Evolutionary conservation across 2,329 filamentous ascomycete genomes (phyloP).

Genomic region (Helicocarpus griseus): DNA sequence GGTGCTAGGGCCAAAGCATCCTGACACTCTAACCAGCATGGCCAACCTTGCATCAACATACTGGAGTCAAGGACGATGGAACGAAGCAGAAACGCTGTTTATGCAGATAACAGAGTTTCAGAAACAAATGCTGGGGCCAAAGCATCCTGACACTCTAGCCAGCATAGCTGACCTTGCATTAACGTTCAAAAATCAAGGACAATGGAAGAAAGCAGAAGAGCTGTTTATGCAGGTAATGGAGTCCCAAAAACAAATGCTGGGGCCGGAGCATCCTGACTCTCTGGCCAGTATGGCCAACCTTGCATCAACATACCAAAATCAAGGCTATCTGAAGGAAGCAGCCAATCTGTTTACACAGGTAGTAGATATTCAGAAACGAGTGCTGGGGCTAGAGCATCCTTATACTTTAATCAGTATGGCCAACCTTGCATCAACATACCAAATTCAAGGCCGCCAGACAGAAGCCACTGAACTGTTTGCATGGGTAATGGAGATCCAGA

Average conservation of each 20-base stretch:
- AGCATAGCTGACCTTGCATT: constrained; percentile 9
- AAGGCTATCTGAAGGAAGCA: constrained; percentile 13
- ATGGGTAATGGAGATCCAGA: too few relatives aligned
- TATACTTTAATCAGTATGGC: too few relatives aligned
- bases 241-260: constrained; percentile 9
- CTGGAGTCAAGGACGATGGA: constrained; percentile 7
- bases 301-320: constrained; percentile 5
- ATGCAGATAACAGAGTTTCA: neutral
- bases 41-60: too few relatives aligned
- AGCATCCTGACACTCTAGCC: constrained; percentile 8
- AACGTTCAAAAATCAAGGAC: constrained; percentile 4
- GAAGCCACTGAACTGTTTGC: too few relatives aligned
- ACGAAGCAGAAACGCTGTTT: constrained; percentile 2
- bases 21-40: too few relatives aligned
- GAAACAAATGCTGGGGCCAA: neutral
- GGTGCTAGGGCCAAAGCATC: too few relatives aligned
- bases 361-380: too few relatives aligned
- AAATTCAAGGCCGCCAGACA: too few relatives aligned
- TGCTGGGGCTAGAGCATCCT: too few relatives aligned
- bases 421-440: too few relatives aligned
- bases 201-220: constrained; percentile 15
- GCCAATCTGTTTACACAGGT: too few relatives aligned
- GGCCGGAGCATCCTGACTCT: constrained; percentile 7
- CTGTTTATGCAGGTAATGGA: constrained; percentile 13
- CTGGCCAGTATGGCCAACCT: constrained; percentile 9